Percentiles rank a stretch among this genome's conserved stretches.
Evolutionary conservation across 495 filamentous ascomycete genomes (phyloP).

Genomic region (Neurospora sp.): DNA sequence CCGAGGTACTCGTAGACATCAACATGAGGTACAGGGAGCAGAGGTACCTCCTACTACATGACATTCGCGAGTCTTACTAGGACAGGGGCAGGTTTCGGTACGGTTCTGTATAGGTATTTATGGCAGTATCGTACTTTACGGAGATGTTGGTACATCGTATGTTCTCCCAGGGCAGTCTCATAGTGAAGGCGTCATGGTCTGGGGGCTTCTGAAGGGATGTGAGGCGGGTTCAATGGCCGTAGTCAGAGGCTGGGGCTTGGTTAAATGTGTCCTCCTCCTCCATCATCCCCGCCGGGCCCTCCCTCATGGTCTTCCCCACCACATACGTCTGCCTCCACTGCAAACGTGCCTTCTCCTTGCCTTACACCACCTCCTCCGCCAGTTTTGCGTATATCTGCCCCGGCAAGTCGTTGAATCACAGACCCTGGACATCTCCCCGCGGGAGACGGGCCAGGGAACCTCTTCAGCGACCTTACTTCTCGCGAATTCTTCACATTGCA

Average conservation of each 20-base stretch:
- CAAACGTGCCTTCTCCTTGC: background rate
- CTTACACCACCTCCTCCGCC: background rate
- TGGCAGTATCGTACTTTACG: background rate
- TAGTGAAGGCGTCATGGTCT: background rate
- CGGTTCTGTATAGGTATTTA: background rate
- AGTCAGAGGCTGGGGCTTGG: too few species aligned
- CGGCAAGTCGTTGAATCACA: background rate
- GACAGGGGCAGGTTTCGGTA: background rate
- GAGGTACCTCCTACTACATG: background rate
- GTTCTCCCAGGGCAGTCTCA: background rate
- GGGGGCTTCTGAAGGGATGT: rapidly evolving
- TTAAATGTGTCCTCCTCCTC: background rate
- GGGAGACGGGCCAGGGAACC: background rate
- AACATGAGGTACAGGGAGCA: background rate
- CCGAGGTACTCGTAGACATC: too few species aligned
- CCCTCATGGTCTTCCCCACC: background rate
- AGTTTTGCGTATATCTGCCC: background rate
- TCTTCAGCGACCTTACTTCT: background rate
- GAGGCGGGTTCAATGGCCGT: background rate
- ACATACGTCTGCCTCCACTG: background rate
- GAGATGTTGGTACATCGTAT: background rate
- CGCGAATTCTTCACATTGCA: background rate
- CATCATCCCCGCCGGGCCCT: background rate
- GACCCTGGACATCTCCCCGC: background rate
- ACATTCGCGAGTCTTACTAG: background rate